Conservation (phyloP, 495 filamentous ascomycete species). For the Hypoxylon rickii region DNA sequence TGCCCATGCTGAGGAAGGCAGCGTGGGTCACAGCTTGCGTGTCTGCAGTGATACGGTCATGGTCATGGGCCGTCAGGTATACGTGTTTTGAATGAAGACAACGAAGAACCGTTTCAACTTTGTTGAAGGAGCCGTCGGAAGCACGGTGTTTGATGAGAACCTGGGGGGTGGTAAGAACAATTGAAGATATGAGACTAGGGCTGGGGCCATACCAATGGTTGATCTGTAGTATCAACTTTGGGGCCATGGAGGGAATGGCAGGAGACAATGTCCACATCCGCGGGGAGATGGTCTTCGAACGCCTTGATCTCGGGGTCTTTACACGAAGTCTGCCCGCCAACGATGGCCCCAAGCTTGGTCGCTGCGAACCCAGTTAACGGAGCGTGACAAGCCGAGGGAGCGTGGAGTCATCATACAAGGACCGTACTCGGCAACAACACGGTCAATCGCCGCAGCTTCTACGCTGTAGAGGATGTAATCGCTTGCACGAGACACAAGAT, state of each 20-base stretch:
- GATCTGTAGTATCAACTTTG: constrained; percentile 80
- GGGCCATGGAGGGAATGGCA: constrained; percentile 97
- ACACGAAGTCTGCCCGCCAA: constrained; percentile 97
- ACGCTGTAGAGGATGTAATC: constrained; percentile 98
- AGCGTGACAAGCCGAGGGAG: too few species aligned
- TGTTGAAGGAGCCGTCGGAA: constrained; percentile 71
- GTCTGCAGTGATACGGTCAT: constrained; percentile 96
- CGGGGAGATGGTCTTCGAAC: constrained; percentile 85
- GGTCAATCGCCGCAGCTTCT: constrained; percentile 86
- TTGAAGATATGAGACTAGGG: constrained; percentile 6
- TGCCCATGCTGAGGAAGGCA: constrained; percentile 95
- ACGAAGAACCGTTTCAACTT: constrained; percentile 78
- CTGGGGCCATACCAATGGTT: constrained; percentile 70
- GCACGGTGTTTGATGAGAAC: constrained; percentile 92
- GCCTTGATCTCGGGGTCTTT: constrained; percentile 95
- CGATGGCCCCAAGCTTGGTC: constrained; percentile 90
- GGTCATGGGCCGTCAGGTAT: constrained; percentile 79
- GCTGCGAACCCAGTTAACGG: too few species aligned
- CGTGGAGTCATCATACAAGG: constrained; percentile 71
- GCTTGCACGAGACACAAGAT: constrained; percentile 90
- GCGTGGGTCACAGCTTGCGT: constrained; percentile 98
- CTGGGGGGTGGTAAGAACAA: constrained; percentile 38
- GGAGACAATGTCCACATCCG: constrained; percentile 90
- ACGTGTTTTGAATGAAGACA: constrained; percentile 84
- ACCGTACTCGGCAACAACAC: constrained; percentile 81